Evolutionary conservation across 2,329 filamentous ascomycete genomes (phyloP).

Genomic region (Alternaria sp.): DNA sequence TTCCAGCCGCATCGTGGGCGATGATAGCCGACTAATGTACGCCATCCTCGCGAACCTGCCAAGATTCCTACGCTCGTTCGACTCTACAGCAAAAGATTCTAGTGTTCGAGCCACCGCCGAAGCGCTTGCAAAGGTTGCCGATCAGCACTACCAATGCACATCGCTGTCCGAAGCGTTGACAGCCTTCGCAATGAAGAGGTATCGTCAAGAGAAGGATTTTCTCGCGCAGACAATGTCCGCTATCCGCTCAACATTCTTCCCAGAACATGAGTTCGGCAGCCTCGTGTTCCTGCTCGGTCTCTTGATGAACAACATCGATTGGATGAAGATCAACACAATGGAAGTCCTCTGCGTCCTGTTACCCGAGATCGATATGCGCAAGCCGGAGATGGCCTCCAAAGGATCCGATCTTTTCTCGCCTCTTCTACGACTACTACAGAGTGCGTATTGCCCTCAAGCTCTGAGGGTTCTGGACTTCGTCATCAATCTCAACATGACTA

Average conservation of each 20-base stretch:
- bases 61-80: slow-evolving; percentile 79
- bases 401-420: slow-evolving; percentile 96
- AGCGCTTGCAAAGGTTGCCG: slow-evolving; percentile 73
- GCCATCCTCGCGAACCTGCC: slow-evolving; percentile 91
- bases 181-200: slow-evolving; percentile 71
- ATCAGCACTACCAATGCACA: slow-evolving; percentile 73
- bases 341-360: slow-evolving; percentile 84
- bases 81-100: slow-evolving; percentile 63
- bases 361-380: slow-evolving; percentile 90
- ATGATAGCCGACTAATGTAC: slow-evolving; percentile 82
- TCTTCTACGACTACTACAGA: slow-evolving; percentile 84
- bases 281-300: slow-evolving; percentile 90
- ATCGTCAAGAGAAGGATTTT: slow-evolving; percentile 75
- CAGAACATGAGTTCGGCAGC: slow-evolving; percentile 80
- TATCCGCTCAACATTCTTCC: slow-evolving; percentile 79
- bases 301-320: slow-evolving; percentile 84
- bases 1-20: slow-evolving; percentile 79
- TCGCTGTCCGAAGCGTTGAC: slow-evolving; percentile 73
- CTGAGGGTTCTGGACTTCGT: slow-evolving; percentile 92
- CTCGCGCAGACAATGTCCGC: slow-evolving; percentile 75
- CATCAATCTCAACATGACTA: slow-evolving; percentile 92
- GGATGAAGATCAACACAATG: slow-evolving; percentile 95
- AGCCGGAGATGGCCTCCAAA: slow-evolving; percentile 85
- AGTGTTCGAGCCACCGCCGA: slow-evolving; percentile 65
- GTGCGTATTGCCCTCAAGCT: slow-evolving; percentile 91